Base-by-base conservation (phyloP, 495 filamentous ascomycete species). In the Aspergillus cristatus region DNA sequence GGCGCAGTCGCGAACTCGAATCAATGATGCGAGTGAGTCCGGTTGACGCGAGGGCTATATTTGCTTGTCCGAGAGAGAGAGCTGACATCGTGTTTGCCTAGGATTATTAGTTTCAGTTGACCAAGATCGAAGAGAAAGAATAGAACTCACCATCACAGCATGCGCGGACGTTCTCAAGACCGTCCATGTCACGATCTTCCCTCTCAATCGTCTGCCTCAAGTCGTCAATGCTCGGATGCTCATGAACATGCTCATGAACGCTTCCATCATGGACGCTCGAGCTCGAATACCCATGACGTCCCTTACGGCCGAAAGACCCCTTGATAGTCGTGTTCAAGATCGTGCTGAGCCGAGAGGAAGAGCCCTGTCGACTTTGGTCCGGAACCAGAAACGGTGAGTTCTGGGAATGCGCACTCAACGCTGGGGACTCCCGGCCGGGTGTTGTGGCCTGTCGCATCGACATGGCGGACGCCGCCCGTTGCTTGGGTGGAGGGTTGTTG, bases 141-240 rank as follows among this genome's bases (percentile, higher is more conserved):
- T 26, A 17, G 14, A 28, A 37, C 41, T 90, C 87, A n/a, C n/a
- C 91, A 76, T 96, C 91, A 60, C 91, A 98, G 65, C 91, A 98
- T 37, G 88, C 89, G 55, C 91, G 72, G 34, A 98, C 91, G 54
- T 98, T 95, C 65, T 95, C 93, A 46, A 98, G 69, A 40, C 79
- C 68, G 50, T 87, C 84, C 12, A 75, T 63, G 41, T 84, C 81
- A 34, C 70, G 63, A 46, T 94, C 84, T 46, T 88, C 81, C 40
- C 67, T 62, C 51, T 86, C 82, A 46, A 86, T 81, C 35, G 81
- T 77, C 38, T 77, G 70, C 40, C 83, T 69, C 22, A 94, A 48
- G 52, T 94, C 86, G 46, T 94, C 88, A 6, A 78, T 78, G 43
- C 82, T 87, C 49, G 89, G 82, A 37, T 78, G 75, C 11, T 46